These are phyloP conservation scores for Thymus quinquecostatus DNA, from an alignment of 257 asterid species.

Conservation along the genomic window DNA sequence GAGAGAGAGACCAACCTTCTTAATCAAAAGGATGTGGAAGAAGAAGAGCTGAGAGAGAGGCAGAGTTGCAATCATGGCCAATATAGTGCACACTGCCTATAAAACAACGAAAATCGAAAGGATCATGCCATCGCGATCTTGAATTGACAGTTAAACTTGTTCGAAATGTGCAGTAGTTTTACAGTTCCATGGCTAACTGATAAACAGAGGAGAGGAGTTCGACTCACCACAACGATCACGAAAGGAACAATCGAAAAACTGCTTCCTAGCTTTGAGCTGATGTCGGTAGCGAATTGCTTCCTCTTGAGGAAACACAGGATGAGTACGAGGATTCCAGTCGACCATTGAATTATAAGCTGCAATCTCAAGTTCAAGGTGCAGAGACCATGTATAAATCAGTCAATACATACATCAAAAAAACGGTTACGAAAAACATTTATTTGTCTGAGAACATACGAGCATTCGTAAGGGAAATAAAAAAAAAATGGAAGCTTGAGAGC, in stretches of 20 bases:
- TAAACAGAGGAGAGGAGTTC: slow-evolving; percentile 4
- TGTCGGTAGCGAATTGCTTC: slow-evolving; percentile 64
- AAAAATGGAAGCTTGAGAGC: slow-evolving; percentile 36
- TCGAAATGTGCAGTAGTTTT: neutral
- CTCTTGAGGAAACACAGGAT: slow-evolving; percentile 83
- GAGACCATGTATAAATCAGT: slow-evolving; percentile 47
- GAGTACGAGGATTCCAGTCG: slow-evolving; percentile 85
- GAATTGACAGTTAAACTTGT: neutral
- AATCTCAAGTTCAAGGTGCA: slow-evolving; percentile 70
- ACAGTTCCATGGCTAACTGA: neutral
- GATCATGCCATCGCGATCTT: neutral
- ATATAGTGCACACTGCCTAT: slow-evolving; percentile 91
- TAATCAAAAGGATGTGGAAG: slow-evolving; percentile 95
- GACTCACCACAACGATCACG: slow-evolving; percentile 90
- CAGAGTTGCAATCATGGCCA: slow-evolving; percentile 97
- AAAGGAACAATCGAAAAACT: slow-evolving; percentile 90
- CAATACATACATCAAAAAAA: slow-evolving; percentile 21
- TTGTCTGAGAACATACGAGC: too few relatives aligned
- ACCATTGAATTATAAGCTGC: slow-evolving; percentile 99
- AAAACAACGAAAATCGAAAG: neutral
- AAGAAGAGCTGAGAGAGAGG: slow-evolving; percentile 97
- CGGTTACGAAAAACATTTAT: too few relatives aligned
- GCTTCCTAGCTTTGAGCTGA: slow-evolving; percentile 91
- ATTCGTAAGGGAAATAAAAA: neutral
- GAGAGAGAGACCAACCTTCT: slow-evolving; percentile 54